These are phyloP conservation scores for Phytophthora litchii DNA, from an alignment of 352 stramenopile species.

Conservation along the genomic window DNA sequence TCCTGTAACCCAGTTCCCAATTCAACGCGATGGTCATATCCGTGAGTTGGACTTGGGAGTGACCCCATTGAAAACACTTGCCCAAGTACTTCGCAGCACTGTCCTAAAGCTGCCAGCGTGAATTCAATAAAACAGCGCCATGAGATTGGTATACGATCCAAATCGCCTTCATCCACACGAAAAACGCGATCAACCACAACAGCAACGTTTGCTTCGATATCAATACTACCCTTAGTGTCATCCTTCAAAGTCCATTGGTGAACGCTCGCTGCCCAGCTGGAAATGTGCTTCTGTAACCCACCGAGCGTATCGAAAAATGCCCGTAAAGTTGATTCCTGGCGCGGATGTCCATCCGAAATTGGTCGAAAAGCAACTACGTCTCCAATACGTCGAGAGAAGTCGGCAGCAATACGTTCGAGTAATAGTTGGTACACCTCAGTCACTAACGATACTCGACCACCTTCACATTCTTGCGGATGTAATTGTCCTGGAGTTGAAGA, in stretches of 20 bases:
- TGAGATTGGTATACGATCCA: slow-evolving; percentile 30
- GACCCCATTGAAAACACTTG: slow-evolving; percentile 33
- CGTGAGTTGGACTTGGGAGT: slow-evolving; percentile 37
- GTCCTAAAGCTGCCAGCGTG: slow-evolving; percentile 20
- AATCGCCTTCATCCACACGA: slow-evolving; percentile 36
- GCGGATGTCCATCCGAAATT: not conserved
- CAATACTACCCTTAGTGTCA: not conserved
- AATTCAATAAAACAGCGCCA: slow-evolving; percentile 67
- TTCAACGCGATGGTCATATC: slow-evolving; percentile 4
- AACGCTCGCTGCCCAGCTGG: slow-evolving; percentile 53
- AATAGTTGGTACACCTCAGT: slow-evolving; percentile 32
- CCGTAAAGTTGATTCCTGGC: slow-evolving; percentile 1
- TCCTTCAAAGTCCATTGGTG: slow-evolving; percentile 22
- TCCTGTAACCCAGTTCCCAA: not conserved
- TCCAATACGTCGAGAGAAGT: slow-evolving; percentile 26
- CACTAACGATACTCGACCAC: slow-evolving; percentile 5
- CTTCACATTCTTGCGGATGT: slow-evolving; percentile 1
- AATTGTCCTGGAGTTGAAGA: not conserved
- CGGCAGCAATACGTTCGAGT: slow-evolving; percentile 15
- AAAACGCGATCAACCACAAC: slow-evolving; percentile 44
- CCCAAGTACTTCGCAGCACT: slow-evolving; percentile 43
- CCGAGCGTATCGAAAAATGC: slow-evolving; percentile 32
- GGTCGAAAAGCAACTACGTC: slow-evolving; percentile 5
- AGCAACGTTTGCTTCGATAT: slow-evolving; percentile 22
- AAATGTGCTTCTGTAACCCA: slow-evolving; percentile 75